These are phyloP conservation scores for Penicillium silybi DNA, from an alignment of 495 filamentous ascomycete species.

Conservation along the genomic window DNA sequence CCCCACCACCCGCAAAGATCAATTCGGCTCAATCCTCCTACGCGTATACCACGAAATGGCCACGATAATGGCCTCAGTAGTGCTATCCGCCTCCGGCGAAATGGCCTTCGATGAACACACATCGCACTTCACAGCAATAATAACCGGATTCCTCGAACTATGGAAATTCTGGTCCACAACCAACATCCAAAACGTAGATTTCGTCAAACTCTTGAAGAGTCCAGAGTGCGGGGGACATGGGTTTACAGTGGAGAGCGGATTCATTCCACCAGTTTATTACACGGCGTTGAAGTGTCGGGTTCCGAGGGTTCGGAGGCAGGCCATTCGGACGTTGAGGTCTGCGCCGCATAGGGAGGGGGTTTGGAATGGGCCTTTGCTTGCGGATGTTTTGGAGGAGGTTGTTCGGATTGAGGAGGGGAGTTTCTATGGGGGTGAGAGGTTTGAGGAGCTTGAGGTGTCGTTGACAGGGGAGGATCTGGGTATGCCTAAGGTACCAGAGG, in stretches of 20 bases:
- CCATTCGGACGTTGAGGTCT: slow-evolving; percentile 35
- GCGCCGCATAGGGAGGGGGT: slow-evolving; percentile 49
- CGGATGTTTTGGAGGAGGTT: slow-evolving; percentile 13
- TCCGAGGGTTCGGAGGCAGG: slow-evolving; percentile 38
- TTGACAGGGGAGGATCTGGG: not conserved
- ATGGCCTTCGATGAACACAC: slow-evolving; percentile 40
- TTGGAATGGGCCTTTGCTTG: slow-evolving; percentile 34
- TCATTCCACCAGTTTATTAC: slow-evolving; percentile 50
- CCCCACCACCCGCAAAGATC: slow-evolving; percentile 3
- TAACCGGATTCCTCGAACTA: slow-evolving; percentile 27
- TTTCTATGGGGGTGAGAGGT: slow-evolving; percentile 9
- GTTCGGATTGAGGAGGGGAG: slow-evolving; percentile 15
- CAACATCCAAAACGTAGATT: not conserved
- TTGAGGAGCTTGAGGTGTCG: not conserved
- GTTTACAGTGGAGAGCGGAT: slow-evolving; percentile 45
- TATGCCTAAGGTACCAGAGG: not conserved
- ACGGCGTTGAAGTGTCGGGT: slow-evolving; percentile 55
- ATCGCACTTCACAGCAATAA: slow-evolving; percentile 31
- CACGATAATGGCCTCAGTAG: slow-evolving; percentile 41
- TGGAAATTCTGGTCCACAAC: slow-evolving; percentile 17
- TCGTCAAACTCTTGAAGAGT: not conserved
- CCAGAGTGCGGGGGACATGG: slow-evolving; percentile 15
- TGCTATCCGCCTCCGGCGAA: slow-evolving; percentile 32
- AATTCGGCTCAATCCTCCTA: slow-evolving; percentile 30
- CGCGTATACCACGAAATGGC: slow-evolving; percentile 44